phyloP scores from a whole-genome alignment of 2,329 filamentous ascomycete species.

The Aspergillus texensis region DNA sequence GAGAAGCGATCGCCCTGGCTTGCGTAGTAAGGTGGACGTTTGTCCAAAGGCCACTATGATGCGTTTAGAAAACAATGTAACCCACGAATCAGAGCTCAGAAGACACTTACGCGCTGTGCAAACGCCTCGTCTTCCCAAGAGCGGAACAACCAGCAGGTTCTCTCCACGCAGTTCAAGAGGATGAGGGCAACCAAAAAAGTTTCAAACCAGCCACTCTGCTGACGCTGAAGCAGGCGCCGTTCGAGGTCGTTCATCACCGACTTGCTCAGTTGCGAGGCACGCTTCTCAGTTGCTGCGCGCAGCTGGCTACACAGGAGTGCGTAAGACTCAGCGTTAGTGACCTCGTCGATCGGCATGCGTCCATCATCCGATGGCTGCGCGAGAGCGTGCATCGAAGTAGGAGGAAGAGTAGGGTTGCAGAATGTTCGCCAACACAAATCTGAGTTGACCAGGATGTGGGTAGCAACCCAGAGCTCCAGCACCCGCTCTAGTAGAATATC shows the following conservation, averaged over 20 bases:
- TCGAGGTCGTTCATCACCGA: conserved; percentile 63
- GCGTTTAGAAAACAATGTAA: conserved; percentile 5
- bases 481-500: conserved; percentile 54
- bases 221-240: conserved; percentile 60
- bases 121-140: conserved; percentile 52
- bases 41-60: conserved; percentile 57
- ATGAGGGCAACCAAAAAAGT: conserved; percentile 64
- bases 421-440: conserved; percentile 53
- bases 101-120: conserved; percentile 35
- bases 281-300: conserved; percentile 58
- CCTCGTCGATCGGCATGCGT: conserved; percentile 42
- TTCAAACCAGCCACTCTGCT: conserved; percentile 59
- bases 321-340: conserved; percentile 49
- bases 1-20: conserved; percentile 61
- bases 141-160: conserved; percentile 61
- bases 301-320: conserved; percentile 57
- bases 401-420: conserved; percentile 47
- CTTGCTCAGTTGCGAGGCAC: conserved; percentile 55
- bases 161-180: conserved; percentile 61
- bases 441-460: conserved; percentile 55
- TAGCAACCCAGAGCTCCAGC: conserved; percentile 60
- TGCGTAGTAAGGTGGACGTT: conserved; percentile 54
- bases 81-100: background rate
- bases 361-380: conserved; percentile 44
- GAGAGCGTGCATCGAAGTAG: conserved; percentile 39